Evolutionary conservation across 352 stramenopile species (phyloP), one percentile per base, ranked within the genome.

Genomic region (Phytophthora meadii): DNA sequence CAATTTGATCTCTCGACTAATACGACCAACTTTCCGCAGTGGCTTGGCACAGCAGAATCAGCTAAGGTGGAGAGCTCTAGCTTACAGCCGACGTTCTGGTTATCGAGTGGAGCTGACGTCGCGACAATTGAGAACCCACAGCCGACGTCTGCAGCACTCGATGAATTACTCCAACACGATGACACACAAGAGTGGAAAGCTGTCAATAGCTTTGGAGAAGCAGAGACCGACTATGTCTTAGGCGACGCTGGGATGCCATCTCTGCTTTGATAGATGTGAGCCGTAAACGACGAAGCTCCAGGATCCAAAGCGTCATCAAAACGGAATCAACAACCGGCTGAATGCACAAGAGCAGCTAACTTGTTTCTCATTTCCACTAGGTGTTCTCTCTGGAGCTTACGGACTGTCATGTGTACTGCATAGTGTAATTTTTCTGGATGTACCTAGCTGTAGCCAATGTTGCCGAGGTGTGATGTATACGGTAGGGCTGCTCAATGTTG

Each of bases 171-270:
- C 5, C 59, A 74, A 17, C 50, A 49, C 53, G 66, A 75, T 17
- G 68, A 71, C 12, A 12, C 48, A 5, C 30, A 69, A 11, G 76
- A 82, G 24, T 80, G 70, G 70, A 82, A 80, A 60, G 11, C 44
- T 2, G 15, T 49, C 5, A 65, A 51, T n/a, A 28, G 40, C 7
- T 70, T 74, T 27, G 61, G 19, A n/a, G 60, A 72, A 28, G 27
- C 37, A n/a, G 52, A 56, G 11, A 46, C 64, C 17, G 57, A 65
- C 24, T 76, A 68, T 55, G 72, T 44, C 27, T 66, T 84, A 30
- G 47, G 47, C 14, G 75, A 81, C 12, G 57, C 49, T 46, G 57
- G 37, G 50, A 56, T 73, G 36, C 39, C 72, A 11, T 71, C 72
- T 10, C 24, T 81, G 54, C 65, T 81, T 4, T 79, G 54, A 54